Base-by-base conservation (phyloP, 2,329 filamentous ascomycete genomes). In the Aspergillus sp. region DNA sequence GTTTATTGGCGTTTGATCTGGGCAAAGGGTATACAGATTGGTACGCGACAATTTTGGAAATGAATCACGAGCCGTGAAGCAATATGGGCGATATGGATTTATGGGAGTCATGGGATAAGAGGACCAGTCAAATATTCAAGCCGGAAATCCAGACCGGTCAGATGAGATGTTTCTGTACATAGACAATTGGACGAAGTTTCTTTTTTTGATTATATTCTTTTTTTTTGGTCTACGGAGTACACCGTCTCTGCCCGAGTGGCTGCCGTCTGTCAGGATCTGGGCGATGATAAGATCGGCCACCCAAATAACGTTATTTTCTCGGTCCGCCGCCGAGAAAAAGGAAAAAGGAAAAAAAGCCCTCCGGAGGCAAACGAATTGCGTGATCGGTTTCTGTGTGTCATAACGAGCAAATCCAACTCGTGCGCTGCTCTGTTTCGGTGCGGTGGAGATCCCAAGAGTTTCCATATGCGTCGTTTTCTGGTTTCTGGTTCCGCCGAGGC, bases 51-150 rank as follows among this genome's bases (percentile, higher is more conserved):
- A 19, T 19, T 19, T 19, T 19, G 19, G 19, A 13, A 40, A 26
- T 26, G 30, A 33, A 26, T 13, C 19, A 19, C 19, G 38, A 26
- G 10, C 12, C 4, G 19, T 13, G 33, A 13, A 35, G 33, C 11
- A 35, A 35, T 13, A 19, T 19, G 19, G 19, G 19, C 19, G 19
- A 19, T 19, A 19, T 19, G 19, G 19, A 19, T 19, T 19, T 35
- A 10, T n/a, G 12, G 58, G 57, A 55, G 57, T 57, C 53, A 19
- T 42, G 37, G 51, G 42, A 35, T 7, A 13, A 13, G 31, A 37
- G 8, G 33, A 27, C 26, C 38, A 45, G 47, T 48, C 48, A 49
- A 53, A 19, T 40, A 54, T 52, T 53, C 43, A 55, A 50, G 53
- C 52, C 46, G 46, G 45, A 44, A 38, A 37, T 46, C 34, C 43